phyloP scores from a whole-genome alignment of 129 eudicot species.

The Calendula officinalis region DNA sequence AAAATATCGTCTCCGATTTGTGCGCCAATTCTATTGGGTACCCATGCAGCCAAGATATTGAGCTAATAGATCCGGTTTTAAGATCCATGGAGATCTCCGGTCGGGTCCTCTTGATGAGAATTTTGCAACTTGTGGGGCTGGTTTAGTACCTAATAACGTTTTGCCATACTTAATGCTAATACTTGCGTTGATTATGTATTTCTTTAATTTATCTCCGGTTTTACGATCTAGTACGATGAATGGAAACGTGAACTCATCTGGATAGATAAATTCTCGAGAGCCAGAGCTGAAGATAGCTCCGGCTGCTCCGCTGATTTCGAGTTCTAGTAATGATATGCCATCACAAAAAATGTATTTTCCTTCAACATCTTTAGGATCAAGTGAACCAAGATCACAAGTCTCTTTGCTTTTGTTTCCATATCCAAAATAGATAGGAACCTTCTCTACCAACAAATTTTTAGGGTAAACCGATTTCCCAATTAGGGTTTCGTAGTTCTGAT shows the following conservation, averaged over 20 bases:
- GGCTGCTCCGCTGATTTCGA: neutral
- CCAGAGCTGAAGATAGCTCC: constrained; percentile 29
- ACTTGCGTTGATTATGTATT: neutral
- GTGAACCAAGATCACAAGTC: neutral
- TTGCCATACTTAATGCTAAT: constrained; percentile 7
- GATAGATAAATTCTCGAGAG: neutral
- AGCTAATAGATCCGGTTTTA: constrained; percentile 40
- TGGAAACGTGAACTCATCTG: neutral
- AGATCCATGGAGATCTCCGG: constrained; percentile 10
- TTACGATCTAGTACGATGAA: constrained; percentile 7
- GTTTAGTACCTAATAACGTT: constrained; percentile 3
- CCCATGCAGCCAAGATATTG: constrained; percentile 30
- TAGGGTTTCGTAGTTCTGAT: constrained; percentile 3
- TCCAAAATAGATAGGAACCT: constrained; percentile 12
- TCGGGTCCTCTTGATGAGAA: constrained; percentile 27
- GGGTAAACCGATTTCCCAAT: constrained; percentile 10
- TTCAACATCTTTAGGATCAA: constrained; percentile 25
- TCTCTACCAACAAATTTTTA: constrained; percentile 1
- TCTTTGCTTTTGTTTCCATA: neutral
- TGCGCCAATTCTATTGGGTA: neutral
- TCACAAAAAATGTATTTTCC: constrained; percentile 30
- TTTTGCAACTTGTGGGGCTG: constrained; percentile 14
- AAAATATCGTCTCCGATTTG: constrained; percentile 11
- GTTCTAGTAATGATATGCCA: neutral
- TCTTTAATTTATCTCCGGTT: constrained; percentile 2